Conservation (phyloP, 2,329 filamentous ascomycete species). For the Waltergamsia citrina region DNA sequence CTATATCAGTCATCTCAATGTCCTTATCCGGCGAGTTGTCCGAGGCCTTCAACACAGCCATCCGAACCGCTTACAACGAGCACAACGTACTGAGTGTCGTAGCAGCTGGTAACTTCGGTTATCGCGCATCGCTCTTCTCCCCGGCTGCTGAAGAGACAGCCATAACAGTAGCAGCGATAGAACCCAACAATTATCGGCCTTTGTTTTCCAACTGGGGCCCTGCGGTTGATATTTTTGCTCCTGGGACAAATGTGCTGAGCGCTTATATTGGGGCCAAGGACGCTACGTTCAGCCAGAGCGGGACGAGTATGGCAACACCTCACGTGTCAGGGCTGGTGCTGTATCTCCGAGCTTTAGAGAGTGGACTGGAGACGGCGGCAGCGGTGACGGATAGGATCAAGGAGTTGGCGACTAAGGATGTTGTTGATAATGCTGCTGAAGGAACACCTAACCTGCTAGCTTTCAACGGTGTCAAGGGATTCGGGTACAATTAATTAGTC, state of each 20-base stretch:
- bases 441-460: slow-evolving; percentile 34
- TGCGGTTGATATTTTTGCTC: slow-evolving; percentile 39
- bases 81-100: slow-evolving; percentile 41
- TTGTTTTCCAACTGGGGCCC: slow-evolving; percentile 40
- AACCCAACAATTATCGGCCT: slow-evolving; percentile 24
- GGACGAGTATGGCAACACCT: slow-evolving; percentile 56
- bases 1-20: slow-evolving; percentile 43
- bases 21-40: slow-evolving; percentile 39
- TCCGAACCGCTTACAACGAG: slow-evolving; percentile 30
- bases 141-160: slow-evolving; percentile 37
- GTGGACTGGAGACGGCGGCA: slow-evolving; percentile 19
- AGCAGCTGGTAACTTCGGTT: slow-evolving; percentile 46
- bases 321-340: slow-evolving; percentile 48
- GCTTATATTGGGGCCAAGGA: slow-evolving; percentile 35
- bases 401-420: slow-evolving; percentile 27
- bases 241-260: slow-evolving; percentile 34
- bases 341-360: slow-evolving; percentile 27
- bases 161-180: slow-evolving; percentile 43
- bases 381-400: slow-evolving; percentile 30
- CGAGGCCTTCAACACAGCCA: slow-evolving; percentile 37
- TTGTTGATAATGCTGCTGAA: slow-evolving; percentile 19
- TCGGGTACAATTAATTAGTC: no score
- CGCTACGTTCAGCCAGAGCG: slow-evolving; percentile 41
- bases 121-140: slow-evolving; percentile 23
- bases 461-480: slow-evolving; percentile 33